Base-by-base conservation (phyloP, 1,139 yeast species). In the Barnettozyma hawaiiensis region DNA sequence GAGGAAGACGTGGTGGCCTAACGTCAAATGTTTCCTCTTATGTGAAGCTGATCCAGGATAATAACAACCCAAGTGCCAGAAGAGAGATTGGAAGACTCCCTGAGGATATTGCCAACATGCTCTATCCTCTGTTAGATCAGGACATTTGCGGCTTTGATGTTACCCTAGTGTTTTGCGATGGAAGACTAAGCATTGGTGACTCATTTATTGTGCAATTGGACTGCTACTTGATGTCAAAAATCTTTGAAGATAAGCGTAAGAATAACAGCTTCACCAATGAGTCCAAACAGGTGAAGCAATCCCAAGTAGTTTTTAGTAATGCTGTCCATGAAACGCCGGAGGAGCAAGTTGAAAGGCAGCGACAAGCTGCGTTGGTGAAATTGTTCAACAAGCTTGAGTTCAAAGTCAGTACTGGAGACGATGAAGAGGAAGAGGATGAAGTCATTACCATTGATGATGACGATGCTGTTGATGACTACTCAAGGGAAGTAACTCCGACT, bases 61-160 rank as follows among this genome's bases (percentile, higher is more conserved):
- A 37, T 10, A 29, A 52, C 38, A 62, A 60, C 37, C 45, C 55
- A 3, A 41, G 49, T 2, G 49, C 47, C 22, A 48, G 57, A 20
- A 58, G 85, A 47, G 96, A 86, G 57, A 69, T 90, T 31, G 97
- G 95, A 0, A 72, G 96, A 48, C 60, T 87, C 2, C 81, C 89
- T 0, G 90, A 83, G 49, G 85, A 79, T 41, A 65, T 80, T 31
- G 87, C 95, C 0, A 64, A 75, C n/a, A 71, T 82, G 8, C 60
- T 89, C 10, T 73, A 82, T 2, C 86, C 95, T 0, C 67, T 89
- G 32, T 50, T 87, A 5, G 86, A 78, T 45, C 63, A 75, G 9
- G 67, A 70, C 7, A 67, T 79, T 7, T 75, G 84, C 16, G 58
- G 60, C 2, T 82, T 86, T 55, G 73, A 72, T 31, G 78, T 78